phyloP scores from a whole-genome alignment of 83 land plant species.

The Picea mariana region DNA sequence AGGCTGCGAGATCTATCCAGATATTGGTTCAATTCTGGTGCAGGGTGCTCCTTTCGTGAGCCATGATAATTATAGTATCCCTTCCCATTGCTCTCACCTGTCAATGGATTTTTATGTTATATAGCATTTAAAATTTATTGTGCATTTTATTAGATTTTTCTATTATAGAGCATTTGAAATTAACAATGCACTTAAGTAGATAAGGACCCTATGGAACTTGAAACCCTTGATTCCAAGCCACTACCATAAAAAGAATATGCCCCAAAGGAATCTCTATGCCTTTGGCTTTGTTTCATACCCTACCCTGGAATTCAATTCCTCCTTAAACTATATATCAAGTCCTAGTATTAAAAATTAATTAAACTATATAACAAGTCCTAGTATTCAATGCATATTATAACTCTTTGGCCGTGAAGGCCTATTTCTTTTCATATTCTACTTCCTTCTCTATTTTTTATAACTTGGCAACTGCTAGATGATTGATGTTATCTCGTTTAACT shows the following conservation, averaged over 20 bases:
- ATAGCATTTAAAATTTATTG: not conserved
- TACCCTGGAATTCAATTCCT: not conserved
- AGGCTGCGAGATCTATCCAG: constrained; percentile 17
- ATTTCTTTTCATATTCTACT: too few relatives aligned
- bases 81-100: constrained; percentile 35
- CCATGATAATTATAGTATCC: constrained; percentile 40
- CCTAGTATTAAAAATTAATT: too few relatives aligned
- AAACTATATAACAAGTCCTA: too few relatives aligned
- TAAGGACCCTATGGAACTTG: not conserved
- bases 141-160: not conserved
- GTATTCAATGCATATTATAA: too few relatives aligned
- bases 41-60: constrained; percentile 20
- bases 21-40: constrained; percentile 19
- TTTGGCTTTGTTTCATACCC: constrained; percentile 1
- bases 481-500: too few relatives aligned
- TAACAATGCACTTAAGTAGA: not conserved
- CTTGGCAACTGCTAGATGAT: too few relatives aligned
- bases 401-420: too few relatives aligned
- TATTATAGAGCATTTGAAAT: not conserved
- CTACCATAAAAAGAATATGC: not conserved
- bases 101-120: not conserved
- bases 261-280: not conserved
- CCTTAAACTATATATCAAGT: not conserved
- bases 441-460: too few relatives aligned
- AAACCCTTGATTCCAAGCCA: not conserved